Evolutionary conservation across 2,329 filamentous ascomycete genomes (phyloP), one percentile per base, ranked within the genome.

Genomic region (Colletotrichum brevisporum): DNA sequence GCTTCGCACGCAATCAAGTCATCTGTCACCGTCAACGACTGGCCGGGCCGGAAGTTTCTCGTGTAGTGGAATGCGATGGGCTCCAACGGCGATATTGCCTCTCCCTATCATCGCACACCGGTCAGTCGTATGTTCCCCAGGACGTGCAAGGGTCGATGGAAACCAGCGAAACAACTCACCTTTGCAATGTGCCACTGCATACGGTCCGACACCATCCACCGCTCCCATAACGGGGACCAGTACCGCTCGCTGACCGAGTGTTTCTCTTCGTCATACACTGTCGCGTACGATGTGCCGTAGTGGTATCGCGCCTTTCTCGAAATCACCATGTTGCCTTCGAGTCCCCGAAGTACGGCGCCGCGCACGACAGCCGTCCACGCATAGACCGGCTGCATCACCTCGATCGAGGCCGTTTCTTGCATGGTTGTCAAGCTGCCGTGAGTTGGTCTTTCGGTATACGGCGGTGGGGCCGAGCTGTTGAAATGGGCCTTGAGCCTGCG

Each of bases 121-220:
- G n/a, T 51, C 45, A 70, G 72, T 61, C 36, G 57, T 59, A 43
- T 57, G 10, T 41, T 18, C 27, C 18, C 3, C 24, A 41, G 31
- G 12, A 9, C 3, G n/a, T 21, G 27, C 24, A 31, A 36, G 3
- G 21, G 4, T 63, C 18, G 18, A 10, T 12, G 12, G 21, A 36
- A 16, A 45, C 27, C 21, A 21, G 18, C 16, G 45, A 18, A 24
- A 21, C 47, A 51, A 80, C 84, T 73, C 74, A 90, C 91, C 86
- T 94, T 94, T 70, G 90, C 88, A 76, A 94, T 93, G 78, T 94
- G 92, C 93, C 93, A 95, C 80, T 94, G 91, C 92, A 95, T 94
- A 55, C 92, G 86, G 78, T 95, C 91, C 53, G 88, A 90, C 6
- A 95, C 92, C 92, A 94, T 94, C 92, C 91, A 94, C 56, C 92